Evolutionary conservation across 495 filamentous ascomycete genomes (phyloP).

Genomic region (Penicillium cinerascens): DNA sequence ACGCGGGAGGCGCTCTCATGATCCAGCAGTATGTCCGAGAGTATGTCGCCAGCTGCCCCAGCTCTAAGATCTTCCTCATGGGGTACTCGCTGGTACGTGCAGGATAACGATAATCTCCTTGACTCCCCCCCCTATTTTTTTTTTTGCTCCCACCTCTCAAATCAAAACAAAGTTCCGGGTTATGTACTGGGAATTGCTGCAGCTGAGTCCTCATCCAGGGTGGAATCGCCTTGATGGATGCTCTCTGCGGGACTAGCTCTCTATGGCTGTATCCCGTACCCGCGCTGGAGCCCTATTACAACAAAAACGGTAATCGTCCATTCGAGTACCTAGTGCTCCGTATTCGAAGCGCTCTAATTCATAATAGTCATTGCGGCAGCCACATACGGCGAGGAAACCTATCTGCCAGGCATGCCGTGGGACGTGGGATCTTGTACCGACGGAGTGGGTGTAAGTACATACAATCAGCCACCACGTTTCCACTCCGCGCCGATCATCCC

Average conservation of each 20-base stretch:
- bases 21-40: conserved; percentile 26
- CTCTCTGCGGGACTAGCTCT: conserved; percentile 28
- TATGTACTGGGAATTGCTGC: background rate
- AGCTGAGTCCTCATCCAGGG: conserved; percentile 10
- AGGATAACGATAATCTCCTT: too few species aligned
- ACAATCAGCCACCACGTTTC: background rate
- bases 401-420: conserved; percentile 18
- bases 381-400: conserved; percentile 28
- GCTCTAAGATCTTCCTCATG: conserved; percentile 20
- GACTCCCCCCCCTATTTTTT: background rate
- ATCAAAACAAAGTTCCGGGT: background rate
- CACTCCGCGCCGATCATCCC: background rate
- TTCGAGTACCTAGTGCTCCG: too few species aligned
- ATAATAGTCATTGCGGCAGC: conserved; percentile 21
- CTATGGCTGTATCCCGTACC: conserved; percentile 14
- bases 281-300: conserved; percentile 17
- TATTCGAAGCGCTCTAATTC: too few species aligned
- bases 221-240: conserved; percentile 26
- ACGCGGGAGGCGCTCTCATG: conserved; percentile 15
- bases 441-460: conserved; percentile 22
- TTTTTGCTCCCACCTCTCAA: background rate
- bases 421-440: conserved; percentile 23
- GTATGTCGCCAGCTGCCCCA: conserved; percentile 21
- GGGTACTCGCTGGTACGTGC: conserved; percentile 27
- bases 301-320: conserved; percentile 13